Evolutionary conservation across 2,329 filamentous ascomycete species (phyloP).

Genomic region (Leptographium flavum): DNA sequence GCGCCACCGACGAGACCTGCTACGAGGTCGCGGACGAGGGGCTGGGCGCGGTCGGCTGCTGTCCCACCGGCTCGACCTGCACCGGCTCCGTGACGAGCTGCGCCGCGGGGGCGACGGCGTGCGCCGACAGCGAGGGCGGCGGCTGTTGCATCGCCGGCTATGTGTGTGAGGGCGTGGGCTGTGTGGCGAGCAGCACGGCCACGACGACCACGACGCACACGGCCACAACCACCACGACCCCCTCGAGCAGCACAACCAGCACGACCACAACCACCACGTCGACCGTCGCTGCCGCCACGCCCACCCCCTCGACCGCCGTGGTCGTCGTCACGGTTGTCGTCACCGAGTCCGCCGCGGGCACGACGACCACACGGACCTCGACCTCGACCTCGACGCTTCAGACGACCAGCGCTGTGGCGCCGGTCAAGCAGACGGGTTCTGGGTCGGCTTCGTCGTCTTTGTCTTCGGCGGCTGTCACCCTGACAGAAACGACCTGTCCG

Average conservation of each 20-base stretch:
- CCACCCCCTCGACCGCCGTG: constrained; percentile 20
- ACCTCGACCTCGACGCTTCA: constrained; percentile 20
- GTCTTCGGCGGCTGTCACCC: constrained; percentile 20
- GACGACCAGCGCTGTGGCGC: constrained; percentile 25
- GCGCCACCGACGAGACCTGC: constrained; percentile 50
- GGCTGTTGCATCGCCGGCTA: constrained; percentile 66
- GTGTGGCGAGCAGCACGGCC: constrained; percentile 17
- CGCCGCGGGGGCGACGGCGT: constrained; percentile 46
- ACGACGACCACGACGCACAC: constrained; percentile 1
- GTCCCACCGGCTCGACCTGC: constrained; percentile 50
- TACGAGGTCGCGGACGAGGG: constrained; percentile 47
- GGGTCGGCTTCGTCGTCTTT: constrained; percentile 6
- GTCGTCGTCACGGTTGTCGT: constrained; percentile 26
- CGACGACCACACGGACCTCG: constrained; percentile 13
- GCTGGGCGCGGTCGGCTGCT: constrained; percentile 60
- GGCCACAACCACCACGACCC: constrained; percentile 24
- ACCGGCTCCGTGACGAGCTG: constrained; percentile 50
- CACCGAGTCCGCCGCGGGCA: constrained; percentile 19
- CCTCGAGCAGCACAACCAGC: constrained; percentile 13
- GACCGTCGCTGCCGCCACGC: constrained; percentile 20
- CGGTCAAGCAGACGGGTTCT: constrained; percentile 17
- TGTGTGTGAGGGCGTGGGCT: constrained; percentile 54
- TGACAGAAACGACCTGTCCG: constrained; percentile 46
- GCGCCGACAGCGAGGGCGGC: constrained; percentile 49
- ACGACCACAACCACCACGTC: constrained; percentile 22